A percentile compares a stretch with the other conserved stretches of the same genome.
Evolutionary conservation across 805 yeast genomes (phyloP).

Genomic region (Ogataea nitratoaversa): DNA sequence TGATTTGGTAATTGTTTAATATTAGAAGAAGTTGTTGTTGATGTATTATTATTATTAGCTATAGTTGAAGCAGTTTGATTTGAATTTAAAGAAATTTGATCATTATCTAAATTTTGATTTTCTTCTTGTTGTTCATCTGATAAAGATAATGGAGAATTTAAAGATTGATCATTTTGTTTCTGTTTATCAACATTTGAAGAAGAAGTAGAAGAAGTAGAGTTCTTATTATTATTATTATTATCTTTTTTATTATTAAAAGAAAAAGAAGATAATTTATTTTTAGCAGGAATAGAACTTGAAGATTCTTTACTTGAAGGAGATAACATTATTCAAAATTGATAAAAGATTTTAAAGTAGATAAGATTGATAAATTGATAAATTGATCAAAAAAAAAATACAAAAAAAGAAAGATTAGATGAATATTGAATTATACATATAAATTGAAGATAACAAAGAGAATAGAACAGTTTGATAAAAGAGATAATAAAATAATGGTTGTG

Average conservation of each 20-base stretch:
- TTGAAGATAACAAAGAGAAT: no score
- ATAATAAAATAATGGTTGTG: no score
- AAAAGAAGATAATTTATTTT: slow-evolving; percentile 13
- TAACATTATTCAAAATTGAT: slow-evolving; percentile 9
- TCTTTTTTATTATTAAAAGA: slow-evolving; percentile 8
- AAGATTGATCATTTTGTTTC: slow-evolving; percentile 2
- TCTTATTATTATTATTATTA: neutral
- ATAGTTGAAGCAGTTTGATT: slow-evolving; percentile 6
- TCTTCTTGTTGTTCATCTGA: slow-evolving; percentile 17
- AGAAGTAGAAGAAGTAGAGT: neutral
- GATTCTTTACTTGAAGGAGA: slow-evolving; percentile 25
- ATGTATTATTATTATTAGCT: neutral
- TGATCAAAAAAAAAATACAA: no score
- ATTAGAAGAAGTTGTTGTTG: neutral
- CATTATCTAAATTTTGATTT: slow-evolving; percentile 13
- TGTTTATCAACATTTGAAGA: slow-evolving; percentile 2
- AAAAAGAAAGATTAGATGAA: no score
- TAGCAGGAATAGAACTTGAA: slow-evolving; percentile 4
- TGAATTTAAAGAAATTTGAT: slow-evolving; percentile 19
- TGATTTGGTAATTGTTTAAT: no score
- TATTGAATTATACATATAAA: no score
- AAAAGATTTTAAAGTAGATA: neutral
- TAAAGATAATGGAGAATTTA: slow-evolving; percentile 19
- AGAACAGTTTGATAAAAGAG: no score
- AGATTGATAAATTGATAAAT: no score